These are phyloP conservation scores for Stenocarpella maydis DNA, from an alignment of 2,329 filamentous ascomycete species.

Conservation along the genomic window DNA sequence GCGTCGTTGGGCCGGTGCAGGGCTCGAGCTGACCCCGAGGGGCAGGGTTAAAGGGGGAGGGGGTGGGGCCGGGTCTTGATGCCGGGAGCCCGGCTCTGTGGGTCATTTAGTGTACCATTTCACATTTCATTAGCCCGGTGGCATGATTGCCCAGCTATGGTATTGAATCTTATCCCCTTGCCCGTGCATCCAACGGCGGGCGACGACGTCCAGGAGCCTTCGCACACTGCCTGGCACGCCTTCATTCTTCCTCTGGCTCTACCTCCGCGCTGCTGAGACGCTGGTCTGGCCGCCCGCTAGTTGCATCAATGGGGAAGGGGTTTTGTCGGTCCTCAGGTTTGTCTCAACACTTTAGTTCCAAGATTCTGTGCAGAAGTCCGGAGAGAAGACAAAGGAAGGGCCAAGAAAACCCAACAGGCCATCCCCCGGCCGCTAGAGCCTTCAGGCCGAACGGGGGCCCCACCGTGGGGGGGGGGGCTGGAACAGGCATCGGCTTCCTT, in stretches of 20 bases:
- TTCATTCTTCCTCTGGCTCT: background rate
- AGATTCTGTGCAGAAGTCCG: no score
- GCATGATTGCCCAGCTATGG: background rate
- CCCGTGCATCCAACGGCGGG: background rate
- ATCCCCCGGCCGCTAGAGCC: background rate
- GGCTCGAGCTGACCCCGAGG: no score
- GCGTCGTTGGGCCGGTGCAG: background rate
- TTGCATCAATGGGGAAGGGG: background rate
- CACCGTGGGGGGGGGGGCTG: no score
- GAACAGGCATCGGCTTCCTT: constrained; percentile 5
- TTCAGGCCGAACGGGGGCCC: background rate
- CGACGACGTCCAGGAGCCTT: no score
- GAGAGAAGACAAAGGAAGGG: no score
- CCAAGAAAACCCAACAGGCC: background rate
- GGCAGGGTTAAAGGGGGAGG: no score
- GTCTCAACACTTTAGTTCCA: constrained; percentile 12
- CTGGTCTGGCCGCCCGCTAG: background rate
- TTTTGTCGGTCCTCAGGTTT: background rate
- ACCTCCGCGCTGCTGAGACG: background rate
- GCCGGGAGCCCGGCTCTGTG: background rate
- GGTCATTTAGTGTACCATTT: background rate
- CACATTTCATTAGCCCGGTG: background rate
- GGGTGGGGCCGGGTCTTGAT: background rate
- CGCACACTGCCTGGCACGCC: background rate
- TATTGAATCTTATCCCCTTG: constrained; percentile 18